Evolutionary conservation across 257 asterid species (phyloP).

Genomic region (Petunia axillaris): DNA sequence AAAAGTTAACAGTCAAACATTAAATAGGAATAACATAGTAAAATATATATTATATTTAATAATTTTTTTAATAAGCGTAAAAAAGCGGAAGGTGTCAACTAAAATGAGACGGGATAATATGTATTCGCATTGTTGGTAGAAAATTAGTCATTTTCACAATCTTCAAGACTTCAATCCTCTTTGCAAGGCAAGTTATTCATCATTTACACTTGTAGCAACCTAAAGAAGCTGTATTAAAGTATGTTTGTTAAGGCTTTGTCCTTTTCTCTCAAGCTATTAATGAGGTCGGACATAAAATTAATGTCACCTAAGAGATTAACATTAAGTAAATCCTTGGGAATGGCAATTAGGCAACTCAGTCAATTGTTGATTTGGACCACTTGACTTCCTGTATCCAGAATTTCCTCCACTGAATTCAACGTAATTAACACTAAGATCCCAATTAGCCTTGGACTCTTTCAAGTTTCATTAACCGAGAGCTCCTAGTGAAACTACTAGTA

Average conservation of each 20-base stretch:
- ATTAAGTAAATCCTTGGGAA: neutral
- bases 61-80: too few relatives aligned
- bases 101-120: too few relatives aligned
- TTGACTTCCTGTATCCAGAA: neutral
- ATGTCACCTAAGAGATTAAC: neutral
- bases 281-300: constrained; percentile 6
- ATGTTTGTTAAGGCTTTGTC: neutral
- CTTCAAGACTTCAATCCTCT: neutral
- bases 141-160: too few relatives aligned
- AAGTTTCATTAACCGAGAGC: neutral
- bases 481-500: neutral
- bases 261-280: neutral
- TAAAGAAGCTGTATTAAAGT: neutral
- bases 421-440: neutral
- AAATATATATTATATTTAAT: too few relatives aligned
- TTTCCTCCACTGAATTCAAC: neutral
- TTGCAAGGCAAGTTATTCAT: neutral
- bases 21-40: too few relatives aligned
- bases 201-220: neutral
- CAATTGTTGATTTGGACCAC: neutral
- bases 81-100: too few relatives aligned
- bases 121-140: too few relatives aligned
- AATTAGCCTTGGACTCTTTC: neutral
- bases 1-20: too few relatives aligned
- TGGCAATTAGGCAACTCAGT: neutral